Percentiles rank a stretch among this genome's conserved stretches.
These are phyloP conservation scores for Cyberlindnera bimundalis DNA, from an alignment of 805 yeast genomes.

Conservation along the genomic window DNA sequence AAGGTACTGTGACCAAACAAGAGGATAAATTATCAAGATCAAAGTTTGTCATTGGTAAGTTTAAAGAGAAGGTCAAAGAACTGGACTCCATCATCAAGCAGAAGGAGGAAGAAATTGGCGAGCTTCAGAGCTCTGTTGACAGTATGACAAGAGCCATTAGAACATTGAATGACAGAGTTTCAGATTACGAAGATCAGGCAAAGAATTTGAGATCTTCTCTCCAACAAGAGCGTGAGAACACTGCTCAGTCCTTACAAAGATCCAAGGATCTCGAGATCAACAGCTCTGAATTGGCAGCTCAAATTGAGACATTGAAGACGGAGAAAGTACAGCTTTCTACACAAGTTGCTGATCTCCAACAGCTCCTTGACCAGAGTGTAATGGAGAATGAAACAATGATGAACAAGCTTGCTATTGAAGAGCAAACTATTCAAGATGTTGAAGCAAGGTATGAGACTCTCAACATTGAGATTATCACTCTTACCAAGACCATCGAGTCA, in stretches of 20 bases:
- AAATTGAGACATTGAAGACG: neutral
- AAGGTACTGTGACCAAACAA: slow-evolving; percentile 10
- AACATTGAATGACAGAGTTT: slow-evolving; percentile 11
- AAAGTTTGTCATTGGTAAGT: slow-evolving; percentile 19
- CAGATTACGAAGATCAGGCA: slow-evolving; percentile 22
- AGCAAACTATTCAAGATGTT: slow-evolving; percentile 3
- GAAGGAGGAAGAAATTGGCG: slow-evolving; percentile 11
- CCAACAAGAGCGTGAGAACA: slow-evolving; percentile 11
- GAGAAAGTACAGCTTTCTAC: slow-evolving; percentile 3
- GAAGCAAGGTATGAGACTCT: slow-evolving; percentile 4
- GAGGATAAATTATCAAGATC: slow-evolving; percentile 18
- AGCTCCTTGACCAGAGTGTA: slow-evolving; percentile 2
- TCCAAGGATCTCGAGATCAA: neutral
- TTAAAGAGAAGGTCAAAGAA: slow-evolving; percentile 21
- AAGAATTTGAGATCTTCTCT: slow-evolving; percentile 9
- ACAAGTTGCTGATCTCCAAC: slow-evolving; percentile 4
- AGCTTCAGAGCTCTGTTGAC: slow-evolving; percentile 13
- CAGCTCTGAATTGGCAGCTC: neutral
- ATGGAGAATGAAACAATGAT: slow-evolving; percentile 2
- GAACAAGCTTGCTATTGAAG: slow-evolving; percentile 5
- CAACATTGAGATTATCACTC: slow-evolving; percentile 1
- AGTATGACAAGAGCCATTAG: slow-evolving; percentile 20
- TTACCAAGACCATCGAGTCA: neutral
- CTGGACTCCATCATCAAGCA: slow-evolving; percentile 9
- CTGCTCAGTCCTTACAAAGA: neutral